A percentile compares a stretch with the other conserved stretches of the same genome.
These are phyloP conservation scores for Ballota nigra DNA, from an alignment of 257 asterid genomes.

Conservation along the genomic window DNA sequence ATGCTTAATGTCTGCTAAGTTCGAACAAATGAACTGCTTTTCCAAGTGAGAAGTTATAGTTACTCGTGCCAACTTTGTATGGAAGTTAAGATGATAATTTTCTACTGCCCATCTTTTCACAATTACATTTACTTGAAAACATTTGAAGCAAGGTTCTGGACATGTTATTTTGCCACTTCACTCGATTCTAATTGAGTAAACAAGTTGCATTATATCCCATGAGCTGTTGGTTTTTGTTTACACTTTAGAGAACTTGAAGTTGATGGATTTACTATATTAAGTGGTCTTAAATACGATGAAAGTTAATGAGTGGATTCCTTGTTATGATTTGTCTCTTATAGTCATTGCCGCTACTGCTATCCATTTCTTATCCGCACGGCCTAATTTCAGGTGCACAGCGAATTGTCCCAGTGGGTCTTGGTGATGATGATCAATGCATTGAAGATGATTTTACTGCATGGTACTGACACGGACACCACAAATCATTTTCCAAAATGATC, in stretches of 20 bases:
- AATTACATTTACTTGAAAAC: background rate
- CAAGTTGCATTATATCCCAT: background rate
- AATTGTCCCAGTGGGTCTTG: constrained; percentile 87
- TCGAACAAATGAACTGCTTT: background rate
- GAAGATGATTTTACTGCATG: constrained; percentile 97
- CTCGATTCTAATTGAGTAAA: background rate
- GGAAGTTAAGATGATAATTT: background rate
- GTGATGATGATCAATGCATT: constrained; percentile 98
- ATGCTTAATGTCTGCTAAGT: background rate
- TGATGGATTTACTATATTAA: constrained; percentile 7
- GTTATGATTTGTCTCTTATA: constrained; percentile 1
- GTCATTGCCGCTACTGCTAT: background rate
- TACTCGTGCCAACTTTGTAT: background rate
- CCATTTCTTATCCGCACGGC: constrained; percentile 20
- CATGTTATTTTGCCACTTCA: background rate
- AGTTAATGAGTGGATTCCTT: background rate
- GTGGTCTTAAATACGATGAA: background rate
- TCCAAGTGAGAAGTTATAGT: background rate
- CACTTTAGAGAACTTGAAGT: background rate
- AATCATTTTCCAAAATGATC: background rate
- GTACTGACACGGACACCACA: constrained; percentile 38
- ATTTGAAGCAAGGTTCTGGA: background rate
- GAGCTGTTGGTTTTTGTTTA: background rate
- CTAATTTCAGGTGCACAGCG: constrained; percentile 69
- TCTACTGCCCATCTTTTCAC: background rate